Evolutionary conservation across 768 basidiomycete species (phyloP).

Genomic region (Termitomyces sp.): DNA sequence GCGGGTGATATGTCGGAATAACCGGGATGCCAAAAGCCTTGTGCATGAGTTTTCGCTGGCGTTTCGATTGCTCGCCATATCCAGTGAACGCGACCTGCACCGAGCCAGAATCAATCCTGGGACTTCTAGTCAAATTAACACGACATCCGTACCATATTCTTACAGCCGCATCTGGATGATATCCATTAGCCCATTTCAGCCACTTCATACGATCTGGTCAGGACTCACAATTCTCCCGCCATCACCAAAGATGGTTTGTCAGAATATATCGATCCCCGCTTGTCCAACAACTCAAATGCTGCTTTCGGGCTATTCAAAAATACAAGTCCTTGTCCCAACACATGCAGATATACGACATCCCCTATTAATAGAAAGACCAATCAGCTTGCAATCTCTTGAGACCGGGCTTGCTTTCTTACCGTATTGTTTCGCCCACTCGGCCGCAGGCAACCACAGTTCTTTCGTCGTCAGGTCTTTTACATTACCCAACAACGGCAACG

Average conservation of each 20-base stretch:
- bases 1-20: constrained; percentile 55
- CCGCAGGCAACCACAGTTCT: constrained; percentile 63
- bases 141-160: constrained; percentile 52
- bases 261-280: constrained; percentile 67
- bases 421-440: constrained; percentile 58
- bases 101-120: not conserved
- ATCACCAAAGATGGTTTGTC: constrained; percentile 71
- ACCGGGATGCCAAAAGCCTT: constrained; percentile 52
- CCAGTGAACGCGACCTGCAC: constrained; percentile 58
- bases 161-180: constrained; percentile 52
- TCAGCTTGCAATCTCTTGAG: constrained; percentile 1
- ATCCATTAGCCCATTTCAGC: constrained; percentile 9
- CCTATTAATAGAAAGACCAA: constrained; percentile 34
- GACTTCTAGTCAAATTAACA: not conserved
- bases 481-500: constrained; percentile 65
- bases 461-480: constrained; percentile 53
- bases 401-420: constrained; percentile 36
- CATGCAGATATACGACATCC: constrained; percentile 59
- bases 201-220: not conserved
- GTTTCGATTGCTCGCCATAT: constrained; percentile 59
- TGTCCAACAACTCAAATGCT: constrained; percentile 64
- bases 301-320: constrained; percentile 63
- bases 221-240: constrained; percentile 64
- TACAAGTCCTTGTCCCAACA: constrained; percentile 64
- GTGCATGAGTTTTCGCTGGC: constrained; percentile 66